Conservation (phyloP, 2,329 filamentous ascomycete species). For the Ilyonectria robusta region DNA sequence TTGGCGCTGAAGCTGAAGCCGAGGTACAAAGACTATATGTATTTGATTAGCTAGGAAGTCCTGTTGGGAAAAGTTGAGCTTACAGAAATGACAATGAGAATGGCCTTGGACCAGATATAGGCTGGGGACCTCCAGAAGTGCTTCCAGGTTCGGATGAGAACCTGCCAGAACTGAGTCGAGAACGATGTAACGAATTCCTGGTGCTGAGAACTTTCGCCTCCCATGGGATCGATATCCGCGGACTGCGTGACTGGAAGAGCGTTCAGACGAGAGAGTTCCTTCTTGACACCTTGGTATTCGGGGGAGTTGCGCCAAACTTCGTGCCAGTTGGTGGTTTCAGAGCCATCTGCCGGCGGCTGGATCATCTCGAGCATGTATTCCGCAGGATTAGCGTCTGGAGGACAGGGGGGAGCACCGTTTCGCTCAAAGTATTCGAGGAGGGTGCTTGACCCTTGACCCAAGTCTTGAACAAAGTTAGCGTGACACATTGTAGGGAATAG, state of each 20-base stretch:
- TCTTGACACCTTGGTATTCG: slow-evolving; percentile 52
- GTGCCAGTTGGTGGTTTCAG: slow-evolving; percentile 65
- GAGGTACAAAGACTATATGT: slow-evolving; percentile 67
- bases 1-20: slow-evolving; percentile 76
- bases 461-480: slow-evolving; percentile 30
- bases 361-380: slow-evolving; percentile 74
- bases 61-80: fast-evolving
- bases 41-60: background rate
- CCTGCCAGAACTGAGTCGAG: slow-evolving; percentile 51
- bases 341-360: slow-evolving; percentile 39
- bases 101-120: slow-evolving; percentile 72
- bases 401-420: slow-evolving; percentile 71
- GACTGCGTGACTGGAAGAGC: slow-evolving; percentile 13
- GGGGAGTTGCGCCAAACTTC: slow-evolving; percentile 53
- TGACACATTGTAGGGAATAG: fast-evolving
- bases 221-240: background rate
- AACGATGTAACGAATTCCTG: slow-evolving; percentile 52
- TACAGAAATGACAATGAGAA: slow-evolving; percentile 40
- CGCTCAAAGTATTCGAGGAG: slow-evolving; percentile 72
- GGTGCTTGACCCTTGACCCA: slow-evolving; percentile 59
- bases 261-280: slow-evolving; percentile 40
- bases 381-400: slow-evolving; percentile 72
- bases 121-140: slow-evolving; percentile 61
- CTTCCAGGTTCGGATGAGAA: slow-evolving; percentile 54
- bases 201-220: slow-evolving; percentile 40